Conservation (phyloP, 371 early-diverging fungal species). For the Mortierella sp. region DNA sequence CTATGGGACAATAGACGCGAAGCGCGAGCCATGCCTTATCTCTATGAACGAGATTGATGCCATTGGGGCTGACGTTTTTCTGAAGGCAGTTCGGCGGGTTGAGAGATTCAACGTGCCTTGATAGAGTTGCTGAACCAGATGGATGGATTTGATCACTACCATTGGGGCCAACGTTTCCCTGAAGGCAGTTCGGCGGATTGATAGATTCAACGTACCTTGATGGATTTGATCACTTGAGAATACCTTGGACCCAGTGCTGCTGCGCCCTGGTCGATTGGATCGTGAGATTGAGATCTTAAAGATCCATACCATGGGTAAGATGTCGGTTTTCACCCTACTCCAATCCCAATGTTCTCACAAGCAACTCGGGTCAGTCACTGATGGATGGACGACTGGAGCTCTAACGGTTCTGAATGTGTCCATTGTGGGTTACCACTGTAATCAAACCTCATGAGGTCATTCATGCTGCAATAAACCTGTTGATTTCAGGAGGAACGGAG, state of each 20-base stretch:
- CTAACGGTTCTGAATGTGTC: no score
- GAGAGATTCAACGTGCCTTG: constrained; percentile 99
- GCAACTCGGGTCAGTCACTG: no score
- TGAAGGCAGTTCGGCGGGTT: constrained; percentile 98
- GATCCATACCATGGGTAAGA: constrained; percentile 94
- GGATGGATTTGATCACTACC: constrained; percentile 98
- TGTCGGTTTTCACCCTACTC: no score
- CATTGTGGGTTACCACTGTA: no score
- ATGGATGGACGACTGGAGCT: no score
- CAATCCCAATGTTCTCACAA: no score
- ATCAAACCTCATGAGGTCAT: no score
- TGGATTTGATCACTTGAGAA: constrained; percentile 98
- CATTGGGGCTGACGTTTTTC: constrained; percentile 99
- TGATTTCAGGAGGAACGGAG: no score
- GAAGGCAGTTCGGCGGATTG: constrained; percentile 99
- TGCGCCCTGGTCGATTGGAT: constrained; percentile 99
- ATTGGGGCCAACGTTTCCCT: constrained; percentile 99
- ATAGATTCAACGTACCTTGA: constrained; percentile 99
- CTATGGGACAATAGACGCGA: no score
- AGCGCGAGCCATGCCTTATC: constrained; percentile 99
- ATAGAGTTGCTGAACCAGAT: constrained; percentile 99
- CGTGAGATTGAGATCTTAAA: constrained; percentile 99
- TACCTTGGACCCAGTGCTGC: constrained; percentile 98
- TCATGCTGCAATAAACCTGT: no score
- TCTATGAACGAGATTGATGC: constrained; percentile 99